phyloP scores from a whole-genome alignment of 768 basidiomycete species.

The Cyathus striatus region DNA sequence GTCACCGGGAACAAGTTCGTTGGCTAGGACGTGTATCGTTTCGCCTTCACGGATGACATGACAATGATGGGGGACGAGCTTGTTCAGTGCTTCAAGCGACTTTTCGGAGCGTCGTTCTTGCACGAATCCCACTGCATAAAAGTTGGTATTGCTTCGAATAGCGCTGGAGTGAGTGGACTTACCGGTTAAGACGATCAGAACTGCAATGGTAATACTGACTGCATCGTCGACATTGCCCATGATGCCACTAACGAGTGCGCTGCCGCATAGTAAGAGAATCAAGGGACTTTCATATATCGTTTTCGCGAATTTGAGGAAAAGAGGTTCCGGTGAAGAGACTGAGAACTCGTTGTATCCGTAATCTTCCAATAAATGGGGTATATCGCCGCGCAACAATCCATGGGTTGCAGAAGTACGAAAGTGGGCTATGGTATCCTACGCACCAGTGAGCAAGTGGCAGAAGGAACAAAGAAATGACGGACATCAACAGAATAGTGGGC shows the following conservation, averaged over 20 bases:
- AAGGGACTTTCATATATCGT: conserved; percentile 95
- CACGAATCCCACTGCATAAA: conserved; percentile 77
- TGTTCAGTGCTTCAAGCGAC: conserved; percentile 91
- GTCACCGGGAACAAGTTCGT: conserved; percentile 95
- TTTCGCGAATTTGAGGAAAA: conserved; percentile 85
- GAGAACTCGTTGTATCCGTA: conserved; percentile 96
- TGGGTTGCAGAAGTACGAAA: conserved; percentile 58
- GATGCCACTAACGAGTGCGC: conserved; percentile 81
- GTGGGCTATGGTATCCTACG: conserved; percentile 70
- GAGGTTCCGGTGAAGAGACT: conserved; percentile 74
- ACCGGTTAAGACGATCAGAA: conserved; percentile 93
- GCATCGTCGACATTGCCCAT: conserved; percentile 98
- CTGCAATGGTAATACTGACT: conserved; percentile 86
- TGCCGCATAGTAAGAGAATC: conserved; percentile 85
- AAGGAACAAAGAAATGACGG: too few species aligned
- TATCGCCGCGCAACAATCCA: conserved; percentile 60
- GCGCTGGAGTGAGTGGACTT: conserved; percentile 14
- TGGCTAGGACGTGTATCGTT: conserved; percentile 80
- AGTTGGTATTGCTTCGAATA: too few species aligned
- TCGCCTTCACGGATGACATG: conserved; percentile 76
- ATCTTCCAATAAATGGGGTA: conserved; percentile 56
- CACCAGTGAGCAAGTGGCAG: too few species aligned
- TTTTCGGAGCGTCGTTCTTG: conserved; percentile 95
- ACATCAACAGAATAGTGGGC: conserved; percentile 66
- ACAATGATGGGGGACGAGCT: conserved; percentile 95